phyloP scores from a whole-genome alignment of 148 eudicot species.

The Agrostemma githago region DNA sequence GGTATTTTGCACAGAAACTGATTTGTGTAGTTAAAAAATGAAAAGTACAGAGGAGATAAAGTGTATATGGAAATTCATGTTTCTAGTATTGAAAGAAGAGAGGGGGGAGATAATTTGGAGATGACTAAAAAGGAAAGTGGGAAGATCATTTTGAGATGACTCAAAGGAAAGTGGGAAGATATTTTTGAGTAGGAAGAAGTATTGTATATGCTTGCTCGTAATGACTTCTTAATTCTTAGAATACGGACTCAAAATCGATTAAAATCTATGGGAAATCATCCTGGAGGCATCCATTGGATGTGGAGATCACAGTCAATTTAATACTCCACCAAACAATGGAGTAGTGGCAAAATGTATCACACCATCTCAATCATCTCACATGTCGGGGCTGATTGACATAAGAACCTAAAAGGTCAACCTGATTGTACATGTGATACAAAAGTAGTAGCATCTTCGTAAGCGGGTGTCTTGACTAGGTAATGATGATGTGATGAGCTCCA shows the following conservation, averaged over 20 bases:
- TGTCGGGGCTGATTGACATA: neutral
- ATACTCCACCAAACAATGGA: neutral
- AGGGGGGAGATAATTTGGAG: neutral
- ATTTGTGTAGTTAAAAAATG: no score
- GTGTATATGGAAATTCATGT: neutral
- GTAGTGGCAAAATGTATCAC: no score
- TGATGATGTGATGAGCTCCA: neutral
- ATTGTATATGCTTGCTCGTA: neutral
- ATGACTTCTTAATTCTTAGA: neutral
- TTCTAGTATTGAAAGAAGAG: no score
- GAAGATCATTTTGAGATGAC: no score
- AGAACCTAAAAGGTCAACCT: neutral
- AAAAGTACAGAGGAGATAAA: neutral
- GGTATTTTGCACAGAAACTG: no score
- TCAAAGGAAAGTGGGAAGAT: neutral
- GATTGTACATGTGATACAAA: neutral
- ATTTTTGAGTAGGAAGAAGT: no score
- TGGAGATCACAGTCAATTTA: neutral
- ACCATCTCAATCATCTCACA: neutral
- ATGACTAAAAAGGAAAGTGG: neutral
- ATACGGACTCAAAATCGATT: neutral
- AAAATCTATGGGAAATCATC: neutral
- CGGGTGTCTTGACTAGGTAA: neutral
- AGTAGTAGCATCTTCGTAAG: neutral
- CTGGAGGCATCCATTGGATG: neutral